Evolutionary conservation across 225 moss, liverwort and hornwort species (phyloP), one percentile per base, ranked within the genome.

Genomic region (Straminergon stramineum): DNA sequence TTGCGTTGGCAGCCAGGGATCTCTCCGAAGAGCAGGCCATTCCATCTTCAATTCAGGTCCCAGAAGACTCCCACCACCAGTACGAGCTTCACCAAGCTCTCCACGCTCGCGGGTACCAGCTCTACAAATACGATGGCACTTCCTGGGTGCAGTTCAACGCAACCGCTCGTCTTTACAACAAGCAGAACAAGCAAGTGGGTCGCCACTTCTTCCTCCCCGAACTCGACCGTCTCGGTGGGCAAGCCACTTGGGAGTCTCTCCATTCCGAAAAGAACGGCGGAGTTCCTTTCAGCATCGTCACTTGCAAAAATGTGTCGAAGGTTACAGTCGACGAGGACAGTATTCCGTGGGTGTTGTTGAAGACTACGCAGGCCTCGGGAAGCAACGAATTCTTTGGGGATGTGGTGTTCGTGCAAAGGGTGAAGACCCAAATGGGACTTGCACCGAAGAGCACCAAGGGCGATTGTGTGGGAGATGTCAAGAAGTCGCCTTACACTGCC

Each of bases 121-220:
- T 83, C 91, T 93, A 95, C 43, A 61, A 5, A n/a, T 94, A 83
- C 90, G n/a, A 92, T 58, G 92, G 92, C 78, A 86, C 87, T 8
- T 16, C 52, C 34, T 95, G 94, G 94, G 9, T 0, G 86, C 31
- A 5, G 35, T 84, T 26, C 86, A 91, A 90, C 41, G 95, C 93
- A 0, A 65, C 74, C 6, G 92, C 95, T 3, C 73, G 83, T 19
- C 86, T 94, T 11, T 91, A 88, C 86, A 23, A 88, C 66, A 13
- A 13, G 32, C 13, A 90, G 58, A 61, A 89, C 39, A 67, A 83
- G 32, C 41, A 71, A 67, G 92, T 93, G n/a, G 95, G 90, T 18
- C 89, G 28, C 17, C 93, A 92, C 89, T 92, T 81, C 85, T 95
- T 35, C 61, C 89, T 94, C 69, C 9, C 88, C 1, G 5, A 64